A percentile compares a stretch with the other conserved stretches of the same genome.
phyloP scores from a whole-genome alignment of 441 rosid genomes.

The Bocquillonia castaneifolia region DNA sequence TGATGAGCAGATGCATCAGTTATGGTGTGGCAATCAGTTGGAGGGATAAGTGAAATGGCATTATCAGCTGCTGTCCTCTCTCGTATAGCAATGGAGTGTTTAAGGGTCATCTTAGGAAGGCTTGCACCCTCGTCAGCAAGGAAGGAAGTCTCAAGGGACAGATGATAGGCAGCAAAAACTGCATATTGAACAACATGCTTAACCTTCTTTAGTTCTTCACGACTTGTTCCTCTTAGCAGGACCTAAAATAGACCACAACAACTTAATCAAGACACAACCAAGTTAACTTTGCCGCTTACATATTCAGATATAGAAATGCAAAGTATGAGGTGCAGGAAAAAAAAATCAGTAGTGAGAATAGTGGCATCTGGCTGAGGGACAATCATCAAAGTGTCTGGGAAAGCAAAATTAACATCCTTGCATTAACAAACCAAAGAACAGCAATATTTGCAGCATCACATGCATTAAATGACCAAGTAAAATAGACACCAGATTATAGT shows the following conservation, averaged over 20 bases:
- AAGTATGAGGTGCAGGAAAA: not conserved
- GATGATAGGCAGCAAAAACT: constrained; percentile 93
- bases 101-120: constrained; percentile 56
- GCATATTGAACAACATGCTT: constrained; percentile 84
- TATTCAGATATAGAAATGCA: not conserved
- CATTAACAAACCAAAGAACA: not conserved
- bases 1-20: constrained; percentile 31
- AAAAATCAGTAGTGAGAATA: not conserved
- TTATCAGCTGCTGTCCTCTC: constrained; percentile 43
- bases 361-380: not conserved
- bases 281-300: not conserved
- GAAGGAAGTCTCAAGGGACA: constrained; percentile 88
- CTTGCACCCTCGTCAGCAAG: constrained; percentile 99
- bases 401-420: not conserved
- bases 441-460: not conserved
- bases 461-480: not conserved
- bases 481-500: not conserved
- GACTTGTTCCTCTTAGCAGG: constrained; percentile 60
- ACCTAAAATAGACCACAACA: constrained; percentile 44
- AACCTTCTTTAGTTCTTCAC: constrained; percentile 80
- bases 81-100: constrained; percentile 39
- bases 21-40: constrained; percentile 23
- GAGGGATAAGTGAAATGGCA: constrained; percentile 36
- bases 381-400: not conserved
- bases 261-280: constrained; percentile 15